These are phyloP conservation scores for Marasmius tenuissimus DNA, from an alignment of 1,284 basidiomycete genomes.

Conservation along the genomic window DNA sequence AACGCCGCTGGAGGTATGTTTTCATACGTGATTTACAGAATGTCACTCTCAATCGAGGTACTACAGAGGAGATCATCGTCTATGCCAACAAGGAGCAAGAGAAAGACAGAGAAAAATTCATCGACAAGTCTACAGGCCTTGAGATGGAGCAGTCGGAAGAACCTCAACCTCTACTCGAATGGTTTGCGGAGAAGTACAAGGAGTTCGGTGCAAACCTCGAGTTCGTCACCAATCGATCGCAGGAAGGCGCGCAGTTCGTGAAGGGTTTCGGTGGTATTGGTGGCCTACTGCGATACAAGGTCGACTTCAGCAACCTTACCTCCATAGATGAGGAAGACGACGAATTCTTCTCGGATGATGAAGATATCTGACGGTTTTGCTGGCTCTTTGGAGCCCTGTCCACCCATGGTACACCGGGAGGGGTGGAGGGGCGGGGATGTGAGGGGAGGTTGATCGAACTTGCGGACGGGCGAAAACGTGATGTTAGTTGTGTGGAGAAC, in stretches of 20 bases:
- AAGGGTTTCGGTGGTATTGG: conserved; percentile 99
- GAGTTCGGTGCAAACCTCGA: conserved; percentile 96
- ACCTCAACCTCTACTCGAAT: conserved; percentile 87
- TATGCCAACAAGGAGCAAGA: conserved; percentile 82
- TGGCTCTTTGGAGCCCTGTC: conserved; percentile 77
- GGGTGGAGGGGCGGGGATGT: conserved; percentile 42
- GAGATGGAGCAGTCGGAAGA: conserved; percentile 93
- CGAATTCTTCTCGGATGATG: conserved; percentile 81
- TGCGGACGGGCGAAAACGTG: background rate
- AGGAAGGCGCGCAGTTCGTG: conserved; percentile 98
- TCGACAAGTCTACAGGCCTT: conserved; percentile 90
- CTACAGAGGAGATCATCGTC: conserved; percentile 80
- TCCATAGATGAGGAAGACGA: conserved; percentile 77
- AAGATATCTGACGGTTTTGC: conserved; percentile 82
- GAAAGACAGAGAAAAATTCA: conserved; percentile 91
- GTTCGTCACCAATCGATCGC: conserved; percentile 87
- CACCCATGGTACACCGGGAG: conserved; percentile 57
- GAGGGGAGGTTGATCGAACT: conserved; percentile 17
- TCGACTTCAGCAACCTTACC: conserved; percentile 83
- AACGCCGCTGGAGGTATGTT: conserved; percentile 86
- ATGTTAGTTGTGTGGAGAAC: background rate
- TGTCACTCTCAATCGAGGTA: background rate
- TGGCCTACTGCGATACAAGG: conserved; percentile 93
- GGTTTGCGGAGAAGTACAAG: conserved; percentile 99
- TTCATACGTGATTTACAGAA: background rate